Evolutionary conservation across 257 asterid species (phyloP).

Genomic region (Solanum arcanum): DNA sequence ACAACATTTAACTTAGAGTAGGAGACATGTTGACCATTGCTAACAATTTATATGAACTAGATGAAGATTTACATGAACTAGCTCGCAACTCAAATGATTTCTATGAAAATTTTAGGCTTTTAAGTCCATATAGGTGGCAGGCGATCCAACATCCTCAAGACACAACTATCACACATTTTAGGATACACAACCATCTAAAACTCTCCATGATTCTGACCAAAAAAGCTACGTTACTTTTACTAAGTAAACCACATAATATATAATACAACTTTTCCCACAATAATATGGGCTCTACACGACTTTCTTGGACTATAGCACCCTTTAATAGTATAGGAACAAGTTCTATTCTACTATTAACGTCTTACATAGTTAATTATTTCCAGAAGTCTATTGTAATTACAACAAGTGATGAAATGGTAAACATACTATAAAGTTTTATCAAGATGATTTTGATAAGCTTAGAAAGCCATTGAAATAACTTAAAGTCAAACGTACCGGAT

Average conservation of each 20-base stretch:
- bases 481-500: background rate
- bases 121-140: background rate
- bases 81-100: background rate
- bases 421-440: background rate
- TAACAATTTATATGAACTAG: too few species aligned
- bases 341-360: background rate
- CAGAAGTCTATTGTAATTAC: background rate
- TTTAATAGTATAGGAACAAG: background rate
- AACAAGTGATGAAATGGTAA: background rate
- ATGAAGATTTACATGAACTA: too few species aligned
- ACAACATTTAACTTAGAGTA: too few species aligned
- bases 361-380: too few species aligned
- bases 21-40: too few species aligned
- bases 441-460: too few species aligned
- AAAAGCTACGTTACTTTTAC: background rate
- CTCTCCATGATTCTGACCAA: background rate
- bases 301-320: background rate
- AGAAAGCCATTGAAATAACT: too few species aligned
- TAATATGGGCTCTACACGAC: too few species aligned
- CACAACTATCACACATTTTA: background rate
- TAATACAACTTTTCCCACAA: background rate
- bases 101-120: background rate
- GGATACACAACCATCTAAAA: background rate
- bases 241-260: background rate
- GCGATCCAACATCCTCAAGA: background rate